Base-by-base conservation (phyloP, 345 rosid species). In the Reutealis trisperma region DNA sequence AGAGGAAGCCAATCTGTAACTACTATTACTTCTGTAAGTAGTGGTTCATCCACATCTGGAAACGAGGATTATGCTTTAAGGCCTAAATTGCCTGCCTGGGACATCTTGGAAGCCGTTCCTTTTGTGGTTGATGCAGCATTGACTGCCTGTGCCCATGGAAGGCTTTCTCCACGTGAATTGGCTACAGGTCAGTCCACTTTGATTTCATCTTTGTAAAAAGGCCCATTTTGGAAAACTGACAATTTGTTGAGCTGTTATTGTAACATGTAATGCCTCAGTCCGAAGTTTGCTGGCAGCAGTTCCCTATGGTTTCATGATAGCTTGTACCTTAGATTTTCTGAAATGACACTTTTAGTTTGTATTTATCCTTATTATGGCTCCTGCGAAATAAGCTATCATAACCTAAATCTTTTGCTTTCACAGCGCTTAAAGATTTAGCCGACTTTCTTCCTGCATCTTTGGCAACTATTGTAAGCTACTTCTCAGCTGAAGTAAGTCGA, bases 71-170 rank as follows among this genome's bases (percentile, higher is more conserved):
- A 80, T 14, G 84, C 77, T 24, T 59, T 75, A 74, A 89, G 87
- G 77, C 94, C 91, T 73, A 96, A 91, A 84, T 79, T 96, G 75
- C 97, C 98, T 65, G 98, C 96, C 58, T 96, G 99, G 99, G 97
- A 93, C 78, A 89, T 96, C 85, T 81, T 96, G 83, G 96, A 93
- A 87, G 98, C 91, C 30, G 82, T 89, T 79, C 98, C 98, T 19
- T 86, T 87, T 84, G 98, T 86, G 22, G 90, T 93, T 72, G 93
- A 91, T 89, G 96, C 99, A 60, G 93, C 97, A 82, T 83, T 92
- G 75, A 87, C 94, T 6, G 97, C 99, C 57, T 93, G 99, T 79
- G 96, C 93, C 76, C 94, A 93, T 81, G 97, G 97, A 81, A 87
- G 77, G 70, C 91, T 96, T 75, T 92, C 92, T 41, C 98, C 99